Evolutionary conservation across 768 basidiomycete species (phyloP).

Genomic region (Hortiboletus flavorubellus): DNA sequence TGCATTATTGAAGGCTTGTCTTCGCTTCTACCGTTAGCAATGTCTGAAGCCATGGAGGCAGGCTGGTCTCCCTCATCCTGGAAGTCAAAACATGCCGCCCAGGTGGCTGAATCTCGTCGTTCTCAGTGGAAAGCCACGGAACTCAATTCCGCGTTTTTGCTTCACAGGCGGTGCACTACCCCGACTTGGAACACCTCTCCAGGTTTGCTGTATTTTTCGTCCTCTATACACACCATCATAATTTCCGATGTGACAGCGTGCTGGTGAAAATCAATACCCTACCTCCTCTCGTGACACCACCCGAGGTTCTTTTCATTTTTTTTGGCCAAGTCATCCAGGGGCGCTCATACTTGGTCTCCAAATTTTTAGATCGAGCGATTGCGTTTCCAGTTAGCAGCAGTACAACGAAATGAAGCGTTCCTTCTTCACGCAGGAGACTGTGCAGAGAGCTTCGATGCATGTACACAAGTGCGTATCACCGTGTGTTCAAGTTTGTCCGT

Average conservation of each 20-base stretch:
- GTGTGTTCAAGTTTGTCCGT: slow-evolving; percentile 1
- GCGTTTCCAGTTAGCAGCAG: slow-evolving; percentile 71
- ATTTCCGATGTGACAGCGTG: slow-evolving; percentile 46
- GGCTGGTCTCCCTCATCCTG: slow-evolving; percentile 78
- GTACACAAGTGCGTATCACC: slow-evolving; percentile 62
- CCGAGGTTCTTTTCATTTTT: slow-evolving; percentile 69
- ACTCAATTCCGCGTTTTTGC: not conserved
- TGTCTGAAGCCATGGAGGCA: slow-evolving; percentile 7
- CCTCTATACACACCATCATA: not conserved
- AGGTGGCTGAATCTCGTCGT: slow-evolving; percentile 40
- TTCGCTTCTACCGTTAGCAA: not conserved
- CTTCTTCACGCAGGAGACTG: slow-evolving; percentile 97
- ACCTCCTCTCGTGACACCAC: slow-evolving; percentile 89
- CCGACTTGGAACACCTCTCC: slow-evolving; percentile 56
- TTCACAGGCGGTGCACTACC: slow-evolving; percentile 65
- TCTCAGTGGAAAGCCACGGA: not conserved
- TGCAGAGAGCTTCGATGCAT: slow-evolving; percentile 92
- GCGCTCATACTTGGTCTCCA: slow-evolving; percentile 20
- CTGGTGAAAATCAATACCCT: slow-evolving; percentile 72
- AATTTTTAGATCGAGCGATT: slow-evolving; percentile 70
- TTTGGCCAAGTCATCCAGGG: slow-evolving; percentile 14
- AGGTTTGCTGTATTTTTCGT: slow-evolving; percentile 38
- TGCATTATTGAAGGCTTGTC: not conserved
- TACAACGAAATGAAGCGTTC: slow-evolving; percentile 87
- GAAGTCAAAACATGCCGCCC: slow-evolving; percentile 72